Base-by-base conservation (phyloP, 495 filamentous ascomycete species). In the Paragyromitra xinjiangensis region DNA sequence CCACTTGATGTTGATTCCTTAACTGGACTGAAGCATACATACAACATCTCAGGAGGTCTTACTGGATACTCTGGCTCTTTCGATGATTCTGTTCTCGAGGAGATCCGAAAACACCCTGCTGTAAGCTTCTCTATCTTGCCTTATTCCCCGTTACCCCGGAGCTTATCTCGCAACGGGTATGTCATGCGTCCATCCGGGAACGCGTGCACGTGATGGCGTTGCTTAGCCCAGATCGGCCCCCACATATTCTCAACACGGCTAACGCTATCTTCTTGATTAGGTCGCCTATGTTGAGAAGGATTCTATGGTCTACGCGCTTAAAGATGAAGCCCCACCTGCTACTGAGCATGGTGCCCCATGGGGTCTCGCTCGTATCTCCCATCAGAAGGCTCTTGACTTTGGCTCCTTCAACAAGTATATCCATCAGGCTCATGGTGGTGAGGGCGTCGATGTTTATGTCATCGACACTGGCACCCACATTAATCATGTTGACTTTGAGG, bases 361-460 rank as follows among this genome's bases (percentile, higher is more conserved):
- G 96, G 96, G 96, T 86, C 86, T 99, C 69, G 96, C 96, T 63
- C 92, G 96, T 89, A 93, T 99, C 85, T 99, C 96, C 24, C 95
- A 98, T 86, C 92, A 97, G 68, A 88, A 96, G 75, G 85, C 87
- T 80, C 89, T 99, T 74, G 88, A 88, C 82, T 98, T 98, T 84
- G 91, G 92, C 76, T 93, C 89, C 84, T 98, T 95, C 88, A 98
- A 97, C 88, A 98, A 98, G 86, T 99, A 98, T 86, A 88, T 98
- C 14, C 98, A 95, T 83, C 89, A 94, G 37, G 90, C 89, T 55
- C 91, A 96, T 55, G 94, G 93, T 82, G 96, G 96, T 83, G 94
- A 98, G 86, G 96, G 96, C 85, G 95, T 99, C 82, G 96, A 99
- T 87, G 96, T 94, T 73, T 99, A 99, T 83, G 92, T 98, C 70